phyloP scores from a whole-genome alignment of 768 basidiomycete genomes.

The Mycena venus region DNA sequence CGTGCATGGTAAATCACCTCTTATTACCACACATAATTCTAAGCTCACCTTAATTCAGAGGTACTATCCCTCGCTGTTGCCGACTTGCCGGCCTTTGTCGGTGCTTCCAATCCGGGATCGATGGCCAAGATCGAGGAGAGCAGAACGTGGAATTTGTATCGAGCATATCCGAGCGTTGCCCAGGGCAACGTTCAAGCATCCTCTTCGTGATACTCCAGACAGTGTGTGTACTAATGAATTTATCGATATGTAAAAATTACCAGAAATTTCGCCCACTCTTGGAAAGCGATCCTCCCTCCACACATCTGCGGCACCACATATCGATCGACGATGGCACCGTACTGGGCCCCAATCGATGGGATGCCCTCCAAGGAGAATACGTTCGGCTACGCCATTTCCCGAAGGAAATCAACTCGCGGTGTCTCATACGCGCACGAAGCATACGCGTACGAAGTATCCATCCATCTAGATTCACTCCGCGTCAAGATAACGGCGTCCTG shows the following conservation, averaged over 20 bases:
- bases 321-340: constrained; percentile 9
- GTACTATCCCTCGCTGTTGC: constrained; percentile 30
- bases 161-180: constrained; percentile 61
- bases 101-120: constrained; percentile 27
- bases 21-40: not conserved
- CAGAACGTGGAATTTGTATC: constrained; percentile 60
- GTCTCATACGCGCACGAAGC: not conserved
- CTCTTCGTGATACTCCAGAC: not conserved
- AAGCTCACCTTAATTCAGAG: constrained; percentile 33
- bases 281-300: not conserved
- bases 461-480: not conserved
- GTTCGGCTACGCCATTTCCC: not conserved
- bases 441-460: too few relatives aligned
- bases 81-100: constrained; percentile 30
- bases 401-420: not conserved
- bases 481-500: not conserved
- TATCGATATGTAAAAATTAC: not conserved
- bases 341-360: not conserved
- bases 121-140: constrained; percentile 38
- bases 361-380: not conserved
- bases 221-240: not conserved
- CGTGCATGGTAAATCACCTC: constrained; percentile 52
- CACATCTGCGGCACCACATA: not conserved
- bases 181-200: constrained; percentile 50
- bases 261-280: not conserved